phyloP scores from a whole-genome alignment of 306 rosid species.

The Trichosanthes cucumerina region DNA sequence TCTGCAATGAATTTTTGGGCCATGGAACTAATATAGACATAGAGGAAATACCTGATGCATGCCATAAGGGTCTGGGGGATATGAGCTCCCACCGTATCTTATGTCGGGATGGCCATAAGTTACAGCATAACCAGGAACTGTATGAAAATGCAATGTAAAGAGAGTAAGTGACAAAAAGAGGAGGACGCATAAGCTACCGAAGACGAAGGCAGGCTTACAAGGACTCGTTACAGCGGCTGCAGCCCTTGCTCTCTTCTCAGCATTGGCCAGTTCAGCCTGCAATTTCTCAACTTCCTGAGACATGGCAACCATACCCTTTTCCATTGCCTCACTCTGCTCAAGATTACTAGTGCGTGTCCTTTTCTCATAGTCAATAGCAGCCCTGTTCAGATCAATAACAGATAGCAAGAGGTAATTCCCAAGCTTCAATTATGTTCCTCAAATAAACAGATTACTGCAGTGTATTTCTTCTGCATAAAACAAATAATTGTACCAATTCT shows the following conservation, averaged over 20 bases:
- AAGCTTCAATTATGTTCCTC: not conserved
- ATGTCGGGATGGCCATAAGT: slow-evolving; percentile 37
- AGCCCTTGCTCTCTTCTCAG: slow-evolving; percentile 70
- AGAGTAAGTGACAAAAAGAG: not conserved
- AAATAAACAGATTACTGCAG: not conserved
- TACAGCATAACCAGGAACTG: slow-evolving; percentile 50
- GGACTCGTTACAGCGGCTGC: slow-evolving; percentile 44
- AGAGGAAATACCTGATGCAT: slow-evolving; percentile 39
- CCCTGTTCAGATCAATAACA: slow-evolving; percentile 29
- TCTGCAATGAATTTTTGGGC: not conserved
- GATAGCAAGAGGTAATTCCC: not conserved
- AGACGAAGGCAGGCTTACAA: slow-evolving; percentile 26
- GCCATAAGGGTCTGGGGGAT: slow-evolving; percentile 42
- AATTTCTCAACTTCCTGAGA: slow-evolving; percentile 59
- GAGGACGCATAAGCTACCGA: not conserved
- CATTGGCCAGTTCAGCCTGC: slow-evolving; percentile 66
- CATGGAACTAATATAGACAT: not conserved
- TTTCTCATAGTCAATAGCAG: slow-evolving; percentile 74
- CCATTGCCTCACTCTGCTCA: slow-evolving; percentile 51
- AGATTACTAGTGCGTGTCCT: slow-evolving; percentile 48
- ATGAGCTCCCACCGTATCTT: slow-evolving; percentile 39
- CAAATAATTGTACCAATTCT: not conserved
- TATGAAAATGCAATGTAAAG: slow-evolving; percentile 2
- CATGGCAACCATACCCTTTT: slow-evolving; percentile 50
- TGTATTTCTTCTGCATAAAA: not conserved